Percentiles rank a stretch among this genome's conserved stretches.
phyloP scores from a whole-genome alignment of 2,329 filamentous ascomycete species.

The Rhexocercosporidium sp. region DNA sequence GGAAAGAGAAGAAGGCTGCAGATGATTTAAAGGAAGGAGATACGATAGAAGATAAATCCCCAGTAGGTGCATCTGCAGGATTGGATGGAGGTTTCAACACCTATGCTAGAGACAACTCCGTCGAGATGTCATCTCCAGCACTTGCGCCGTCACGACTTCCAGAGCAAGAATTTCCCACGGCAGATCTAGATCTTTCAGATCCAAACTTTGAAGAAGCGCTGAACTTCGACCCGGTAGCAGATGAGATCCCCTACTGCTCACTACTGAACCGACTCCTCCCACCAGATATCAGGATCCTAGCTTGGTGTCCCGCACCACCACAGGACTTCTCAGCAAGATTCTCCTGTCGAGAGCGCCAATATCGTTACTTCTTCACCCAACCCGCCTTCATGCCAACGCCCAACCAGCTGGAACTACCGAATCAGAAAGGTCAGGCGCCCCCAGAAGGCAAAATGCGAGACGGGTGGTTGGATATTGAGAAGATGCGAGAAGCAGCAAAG shows the following conservation, averaged over 20 bases:
- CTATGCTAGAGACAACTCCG: constrained; percentile 30
- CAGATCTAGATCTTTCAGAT: constrained; percentile 32
- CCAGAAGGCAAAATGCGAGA: constrained; percentile 51
- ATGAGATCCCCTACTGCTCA: constrained; percentile 84
- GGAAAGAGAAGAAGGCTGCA: constrained; percentile 29
- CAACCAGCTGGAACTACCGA: constrained; percentile 52
- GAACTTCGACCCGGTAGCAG: constrained; percentile 70
- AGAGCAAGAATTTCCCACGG: constrained; percentile 20
- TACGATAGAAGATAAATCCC: neutral
- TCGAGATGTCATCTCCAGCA: constrained; percentile 37
- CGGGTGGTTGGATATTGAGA: constrained; percentile 85
- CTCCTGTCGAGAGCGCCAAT: constrained; percentile 87
- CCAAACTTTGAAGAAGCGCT: constrained; percentile 39
- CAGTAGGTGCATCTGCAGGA: neutral
- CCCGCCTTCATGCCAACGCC: constrained; percentile 79
- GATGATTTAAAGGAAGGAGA: constrained; percentile 8
- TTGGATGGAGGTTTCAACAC: constrained; percentile 31
- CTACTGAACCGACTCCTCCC: constrained; percentile 88
- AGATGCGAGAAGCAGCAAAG: constrained; percentile 83
- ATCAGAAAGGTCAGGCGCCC: constrained; percentile 32
- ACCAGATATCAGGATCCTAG: constrained; percentile 85
- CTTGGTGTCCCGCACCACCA: constrained; percentile 88
- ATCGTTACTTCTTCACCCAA: constrained; percentile 98
- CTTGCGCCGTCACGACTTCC: constrained; percentile 33
- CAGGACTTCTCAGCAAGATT: constrained; percentile 87